phyloP scores from a whole-genome alignment of 2,329 filamentous ascomycete genomes.

The Hypoxylon sp. region DNA sequence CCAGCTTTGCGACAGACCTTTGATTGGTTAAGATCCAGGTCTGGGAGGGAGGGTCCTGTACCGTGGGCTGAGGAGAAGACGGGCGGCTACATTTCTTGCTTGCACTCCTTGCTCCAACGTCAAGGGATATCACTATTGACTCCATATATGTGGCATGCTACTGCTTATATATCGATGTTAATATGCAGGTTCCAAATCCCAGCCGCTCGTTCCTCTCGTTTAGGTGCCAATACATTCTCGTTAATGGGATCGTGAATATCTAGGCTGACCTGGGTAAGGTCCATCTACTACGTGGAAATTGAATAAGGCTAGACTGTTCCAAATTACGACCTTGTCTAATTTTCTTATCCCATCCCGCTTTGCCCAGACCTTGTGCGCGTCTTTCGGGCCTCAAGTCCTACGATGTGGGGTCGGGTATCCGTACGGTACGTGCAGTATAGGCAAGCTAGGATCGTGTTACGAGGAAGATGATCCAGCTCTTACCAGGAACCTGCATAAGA shows the following conservation, averaged over 20 bases:
- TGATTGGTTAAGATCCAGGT: constrained; percentile 33
- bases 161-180: constrained; percentile 8
- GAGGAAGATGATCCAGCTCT: constrained; percentile 12
- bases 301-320: constrained; percentile 34
- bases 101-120: constrained; percentile 27
- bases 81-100: constrained; percentile 20
- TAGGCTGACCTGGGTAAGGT: constrained; percentile 28
- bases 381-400: constrained; percentile 44
- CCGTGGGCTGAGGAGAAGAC: constrained; percentile 24
- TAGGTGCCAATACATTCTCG: constrained; percentile 19
- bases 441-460: constrained; percentile 21
- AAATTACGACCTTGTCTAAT: constrained; percentile 29
- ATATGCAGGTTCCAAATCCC: constrained; percentile 34
- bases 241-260: constrained; percentile 17
- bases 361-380: constrained; percentile 35
- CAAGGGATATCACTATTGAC: constrained; percentile 17
- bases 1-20: constrained; percentile 35
- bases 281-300: constrained; percentile 26
- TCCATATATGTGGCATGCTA: constrained; percentile 26
- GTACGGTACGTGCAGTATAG: constrained; percentile 25
- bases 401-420: constrained; percentile 41
- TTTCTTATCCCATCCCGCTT: constrained; percentile 30
- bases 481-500: constrained; percentile 6
- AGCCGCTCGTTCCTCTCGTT: constrained; percentile 18
- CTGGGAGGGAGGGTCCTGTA: constrained; percentile 15